Evolutionary conservation across 805 yeast species (phyloP), one percentile per base, ranked within the genome.

Genomic region (Ogataea paraovalis): DNA sequence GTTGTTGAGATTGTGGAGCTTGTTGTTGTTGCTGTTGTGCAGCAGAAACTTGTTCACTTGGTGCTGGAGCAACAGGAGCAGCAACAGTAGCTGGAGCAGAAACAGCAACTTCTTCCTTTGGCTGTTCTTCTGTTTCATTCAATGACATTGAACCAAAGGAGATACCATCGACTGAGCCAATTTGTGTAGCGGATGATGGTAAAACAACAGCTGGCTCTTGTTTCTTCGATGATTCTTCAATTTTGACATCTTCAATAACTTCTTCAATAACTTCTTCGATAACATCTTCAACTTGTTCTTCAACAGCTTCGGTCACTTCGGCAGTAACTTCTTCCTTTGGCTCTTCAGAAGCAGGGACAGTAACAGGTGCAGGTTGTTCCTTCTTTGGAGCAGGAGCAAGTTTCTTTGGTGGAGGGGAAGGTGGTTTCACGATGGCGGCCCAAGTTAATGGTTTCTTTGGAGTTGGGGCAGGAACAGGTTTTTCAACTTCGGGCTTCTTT

Each of bases 131-230:
- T 42, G 74, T 76, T 39, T 76, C 78, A 45, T 71, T 67, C 53
- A 79, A 62, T 3, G 76, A 61, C 67, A 77, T 70, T 2, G 81
- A 77, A 41, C 82, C 82, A 50, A 78, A 77, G 7, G 81, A 75
- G 43, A 78, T 79, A 48, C 80, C 80, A 30, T 74, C 77, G 44
- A 74, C 69, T 28, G 66, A 50, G 53, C 69, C 66, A 49, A 74
- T 60, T 65, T 76, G 67, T 60, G 74, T 61, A 61, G 79, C 64
- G 55, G 67, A 53, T 51, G 70, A 63, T 62, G 85, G 76, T 66
- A 79, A 66, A 56, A 78, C 75, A 65, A 69, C 68, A 41, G 37
- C 38, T 34, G 45, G 23, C n/a, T 23, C 30, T 22, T 13, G 41
- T n/a, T 39, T 39, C 30, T 23, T 39, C 13, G 10, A 13, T 10